Evolutionary conservation across 257 asterid genomes (phyloP).

Genomic region (Ilex asprella): DNA sequence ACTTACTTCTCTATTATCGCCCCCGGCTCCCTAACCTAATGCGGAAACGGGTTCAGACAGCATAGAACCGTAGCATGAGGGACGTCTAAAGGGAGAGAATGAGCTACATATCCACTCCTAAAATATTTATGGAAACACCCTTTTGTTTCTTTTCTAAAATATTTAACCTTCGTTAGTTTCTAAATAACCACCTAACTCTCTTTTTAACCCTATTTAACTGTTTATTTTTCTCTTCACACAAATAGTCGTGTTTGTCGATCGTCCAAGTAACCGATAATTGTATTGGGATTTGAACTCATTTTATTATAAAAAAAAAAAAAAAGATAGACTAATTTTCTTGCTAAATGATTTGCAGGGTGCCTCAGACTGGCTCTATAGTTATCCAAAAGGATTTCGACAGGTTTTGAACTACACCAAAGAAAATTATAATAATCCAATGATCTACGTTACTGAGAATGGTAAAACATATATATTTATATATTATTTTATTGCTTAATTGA

Average conservation of each 20-base stretch:
- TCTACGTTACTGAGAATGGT: slow-evolving; percentile 35
- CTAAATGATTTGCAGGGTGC: slow-evolving; percentile 12
- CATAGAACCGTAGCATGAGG: slow-evolving; percentile 12
- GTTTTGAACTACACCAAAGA: slow-evolving; percentile 9
- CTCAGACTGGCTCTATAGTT: slow-evolving; percentile 23
- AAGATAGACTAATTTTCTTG: too few species aligned
- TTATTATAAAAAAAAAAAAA: too few species aligned
- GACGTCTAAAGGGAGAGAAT: not conserved
- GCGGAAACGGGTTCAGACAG: slow-evolving; percentile 10
- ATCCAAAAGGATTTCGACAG: slow-evolving; percentile 19
- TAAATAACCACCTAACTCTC: too few species aligned
- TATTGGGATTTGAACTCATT: too few species aligned
- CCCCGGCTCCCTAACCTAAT: slow-evolving; percentile 15
- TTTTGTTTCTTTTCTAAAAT: too few species aligned
- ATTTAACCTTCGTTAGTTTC: too few species aligned
- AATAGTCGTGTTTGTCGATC: too few species aligned
- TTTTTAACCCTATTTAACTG: too few species aligned
- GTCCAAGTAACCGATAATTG: too few species aligned
- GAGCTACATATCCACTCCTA: too few species aligned
- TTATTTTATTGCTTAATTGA: not conserved
- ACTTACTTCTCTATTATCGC: slow-evolving; percentile 7
- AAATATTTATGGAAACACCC: too few species aligned
- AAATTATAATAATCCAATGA: slow-evolving; percentile 16
- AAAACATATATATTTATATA: not conserved
- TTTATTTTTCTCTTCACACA: too few species aligned